Conservation (phyloP, 2,329 filamentous ascomycete genomes). For the Colletotrichum cordylinicola region DNA sequence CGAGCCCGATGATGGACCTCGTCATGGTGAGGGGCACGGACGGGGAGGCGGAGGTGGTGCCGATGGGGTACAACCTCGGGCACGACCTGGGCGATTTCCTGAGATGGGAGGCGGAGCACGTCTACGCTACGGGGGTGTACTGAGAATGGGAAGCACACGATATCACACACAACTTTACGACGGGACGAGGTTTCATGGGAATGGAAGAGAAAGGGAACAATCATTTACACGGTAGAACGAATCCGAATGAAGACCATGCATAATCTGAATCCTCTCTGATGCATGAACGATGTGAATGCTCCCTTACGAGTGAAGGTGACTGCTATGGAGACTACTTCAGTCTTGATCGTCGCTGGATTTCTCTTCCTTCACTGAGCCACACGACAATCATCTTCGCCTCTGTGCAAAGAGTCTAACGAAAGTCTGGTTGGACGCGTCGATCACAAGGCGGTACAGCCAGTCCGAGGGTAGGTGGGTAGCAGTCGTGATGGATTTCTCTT, state of each 20-base stretch:
- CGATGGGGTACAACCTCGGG: slow-evolving; percentile 66
- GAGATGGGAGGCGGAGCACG: slow-evolving; percentile 60
- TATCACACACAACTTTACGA: not conserved
- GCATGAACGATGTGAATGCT: not conserved
- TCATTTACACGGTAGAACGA: not conserved
- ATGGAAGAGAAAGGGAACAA: not conserved
- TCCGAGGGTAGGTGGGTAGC: not conserved
- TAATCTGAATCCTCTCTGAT: not conserved
- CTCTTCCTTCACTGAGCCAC: not conserved
- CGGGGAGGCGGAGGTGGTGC: slow-evolving; percentile 44
- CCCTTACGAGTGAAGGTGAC: not conserved
- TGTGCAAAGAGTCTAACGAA: not conserved
- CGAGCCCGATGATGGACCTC: slow-evolving; percentile 55
- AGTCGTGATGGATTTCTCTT: not conserved
- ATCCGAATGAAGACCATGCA: not conserved
- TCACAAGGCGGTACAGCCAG: not conserved
- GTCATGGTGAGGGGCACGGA: slow-evolving; percentile 42
- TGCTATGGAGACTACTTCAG: not conserved
- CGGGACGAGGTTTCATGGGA: not conserved
- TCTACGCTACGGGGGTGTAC: slow-evolving; percentile 38
- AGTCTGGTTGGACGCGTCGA: not conserved
- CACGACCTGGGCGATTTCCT: slow-evolving; percentile 66
- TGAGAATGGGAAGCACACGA: not conserved
- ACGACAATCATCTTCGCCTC: not conserved
- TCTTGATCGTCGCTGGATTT: not conserved